Evolutionary conservation across 768 basidiomycete genomes (phyloP), one percentile per base, ranked within the genome.

Genomic region (Podaxis mareebaensis): DNA sequence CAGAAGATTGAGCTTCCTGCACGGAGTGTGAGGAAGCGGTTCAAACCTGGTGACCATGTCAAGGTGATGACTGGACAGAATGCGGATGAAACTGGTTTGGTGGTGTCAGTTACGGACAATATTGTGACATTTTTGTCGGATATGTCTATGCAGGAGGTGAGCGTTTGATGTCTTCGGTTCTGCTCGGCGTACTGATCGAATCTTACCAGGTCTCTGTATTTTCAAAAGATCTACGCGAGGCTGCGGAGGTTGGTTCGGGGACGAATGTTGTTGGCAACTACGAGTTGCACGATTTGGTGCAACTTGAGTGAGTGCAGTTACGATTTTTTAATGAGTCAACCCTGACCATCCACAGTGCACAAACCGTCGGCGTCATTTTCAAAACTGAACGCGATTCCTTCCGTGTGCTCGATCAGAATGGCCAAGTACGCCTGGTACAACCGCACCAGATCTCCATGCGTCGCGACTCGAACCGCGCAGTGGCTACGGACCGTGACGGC

Each of bases 1-100:
- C 91, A 93, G 72, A 88, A 90, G 72, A 84, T 96, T 60, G 93
- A 95, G 63, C 83, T 96, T 7, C 90, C 92, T 10, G 92, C 93
- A 0, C 82, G 92, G 60, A 91, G 91, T 72, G 95, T 99, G 3
- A 82, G 96, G 69, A 99, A 99, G 77, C 83, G 90, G 49, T 99
- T 99, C 82, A 95, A 94, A 73, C 85, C 95, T 60, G 97, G 97
- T 71, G 96, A 99, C 76, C 97, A 99, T 70, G 95, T 99, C 76
- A 99, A 99, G 77, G 96, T 99, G 62, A 95, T 99, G 89, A 83
- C 89, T 15, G 97, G 97, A 24, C 89, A 95, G 75, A 97, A 98
- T 71, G 85, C 87, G 7, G 93, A 97, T 70, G 96, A 97, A 75
- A 96, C 95, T 3, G 97, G 97, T 78, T 82, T 99, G 69, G 96